phyloP scores from a whole-genome alignment of 2,329 filamentous ascomycete species.

The Penicillium sp. region DNA sequence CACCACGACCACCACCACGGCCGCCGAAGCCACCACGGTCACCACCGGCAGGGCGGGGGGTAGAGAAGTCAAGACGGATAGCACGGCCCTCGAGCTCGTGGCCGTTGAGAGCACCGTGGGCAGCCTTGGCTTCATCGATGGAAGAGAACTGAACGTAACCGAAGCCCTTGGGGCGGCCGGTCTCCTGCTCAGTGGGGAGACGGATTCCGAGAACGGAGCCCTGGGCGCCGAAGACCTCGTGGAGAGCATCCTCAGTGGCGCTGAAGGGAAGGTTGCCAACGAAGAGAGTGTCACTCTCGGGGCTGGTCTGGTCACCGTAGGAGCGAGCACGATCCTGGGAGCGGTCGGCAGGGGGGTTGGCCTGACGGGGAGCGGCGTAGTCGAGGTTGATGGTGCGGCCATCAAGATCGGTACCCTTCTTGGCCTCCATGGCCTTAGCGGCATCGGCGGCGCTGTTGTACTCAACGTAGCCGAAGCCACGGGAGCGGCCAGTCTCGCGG shows the following conservation, averaged over 20 bases:
- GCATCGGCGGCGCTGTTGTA: slow-evolving; percentile 69
- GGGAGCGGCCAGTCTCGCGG: slow-evolving; percentile 75
- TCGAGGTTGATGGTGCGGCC: slow-evolving; percentile 75
- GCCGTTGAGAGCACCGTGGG: slow-evolving; percentile 69
- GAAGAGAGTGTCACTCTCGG: slow-evolving; percentile 83
- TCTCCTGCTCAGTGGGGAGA: slow-evolving; percentile 83
- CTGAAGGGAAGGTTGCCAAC: slow-evolving; percentile 89
- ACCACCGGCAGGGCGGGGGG: slow-evolving; percentile 61
- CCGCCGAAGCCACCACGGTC: slow-evolving; percentile 48
- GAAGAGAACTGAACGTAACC: slow-evolving; percentile 84
- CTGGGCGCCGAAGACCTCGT: slow-evolving; percentile 70
- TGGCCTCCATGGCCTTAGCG: slow-evolving; percentile 69
- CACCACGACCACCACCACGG: slow-evolving; percentile 55
- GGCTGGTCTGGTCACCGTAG: slow-evolving; percentile 77
- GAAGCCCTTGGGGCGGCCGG: slow-evolving; percentile 84
- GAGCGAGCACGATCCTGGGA: slow-evolving; percentile 51
- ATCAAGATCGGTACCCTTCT: slow-evolving; percentile 73
- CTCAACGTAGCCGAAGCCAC: slow-evolving; percentile 92
- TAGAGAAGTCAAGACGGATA: slow-evolving; percentile 80
- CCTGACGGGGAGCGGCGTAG: slow-evolving; percentile 67
- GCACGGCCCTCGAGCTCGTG: slow-evolving; percentile 69
- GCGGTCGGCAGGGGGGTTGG: slow-evolving; percentile 54
- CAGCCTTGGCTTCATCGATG: slow-evolving; percentile 77
- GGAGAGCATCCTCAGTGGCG: slow-evolving; percentile 72
- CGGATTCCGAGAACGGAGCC: slow-evolving; percentile 74